Evolutionary conservation across 176 grass and related monocot species (phyloP).

Genomic region (Ensete glaucum): DNA sequence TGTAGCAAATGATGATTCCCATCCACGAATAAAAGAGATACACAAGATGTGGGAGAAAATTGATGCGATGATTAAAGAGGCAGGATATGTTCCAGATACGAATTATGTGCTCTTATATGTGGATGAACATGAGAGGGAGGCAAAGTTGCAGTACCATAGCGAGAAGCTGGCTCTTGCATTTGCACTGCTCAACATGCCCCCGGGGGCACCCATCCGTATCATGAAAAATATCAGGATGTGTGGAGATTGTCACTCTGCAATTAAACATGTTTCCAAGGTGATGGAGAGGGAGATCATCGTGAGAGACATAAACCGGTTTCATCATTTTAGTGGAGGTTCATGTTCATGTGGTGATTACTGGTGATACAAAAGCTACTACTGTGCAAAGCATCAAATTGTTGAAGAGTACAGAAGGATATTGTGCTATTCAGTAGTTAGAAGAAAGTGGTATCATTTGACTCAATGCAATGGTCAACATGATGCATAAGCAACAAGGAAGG

Average conservation of each 20-base stretch:
- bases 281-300: slow-evolving; percentile 53
- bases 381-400: not conserved
- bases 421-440: not conserved
- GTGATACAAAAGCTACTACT: slow-evolving; percentile 26
- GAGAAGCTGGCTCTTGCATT: slow-evolving; percentile 75
- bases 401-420: not conserved
- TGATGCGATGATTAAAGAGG: slow-evolving; percentile 42
- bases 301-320: slow-evolving; percentile 69
- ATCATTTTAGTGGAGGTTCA: slow-evolving; percentile 51
- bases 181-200: slow-evolving; percentile 50
- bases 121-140: slow-evolving; percentile 43
- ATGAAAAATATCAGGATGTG: slow-evolving; percentile 86
- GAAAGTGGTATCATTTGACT: not conserved
- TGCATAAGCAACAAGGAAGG: not conserved
- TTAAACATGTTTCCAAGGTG: slow-evolving; percentile 50
- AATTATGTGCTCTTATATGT: slow-evolving; percentile 39
- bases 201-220: slow-evolving; percentile 44
- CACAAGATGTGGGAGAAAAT: slow-evolving; percentile 56
- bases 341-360: slow-evolving; percentile 81
- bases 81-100: slow-evolving; percentile 55
- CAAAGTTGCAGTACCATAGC: slow-evolving; percentile 57
- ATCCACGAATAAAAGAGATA: slow-evolving; percentile 46
- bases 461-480: not conserved
- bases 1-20: slow-evolving; percentile 50
- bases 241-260: slow-evolving; percentile 64